Percentiles rank a stretch among this genome's conserved stretches.
These are phyloP conservation scores for Paramyrothecium roridum DNA, from an alignment of 2,329 filamentous ascomycete species.

Conservation along the genomic window DNA sequence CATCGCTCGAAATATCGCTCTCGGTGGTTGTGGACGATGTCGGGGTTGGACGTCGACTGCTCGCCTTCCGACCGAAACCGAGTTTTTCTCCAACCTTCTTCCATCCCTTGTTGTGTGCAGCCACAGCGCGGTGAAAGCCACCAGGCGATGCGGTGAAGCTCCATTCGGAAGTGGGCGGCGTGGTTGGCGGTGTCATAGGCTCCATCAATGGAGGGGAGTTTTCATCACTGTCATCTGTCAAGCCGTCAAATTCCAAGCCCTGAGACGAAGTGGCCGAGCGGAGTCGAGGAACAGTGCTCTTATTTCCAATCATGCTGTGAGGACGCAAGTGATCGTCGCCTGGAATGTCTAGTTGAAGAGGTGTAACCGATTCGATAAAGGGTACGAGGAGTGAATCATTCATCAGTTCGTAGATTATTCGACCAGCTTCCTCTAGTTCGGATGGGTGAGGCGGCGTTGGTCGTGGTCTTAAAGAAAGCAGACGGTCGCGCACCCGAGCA, in stretches of 20 bases:
- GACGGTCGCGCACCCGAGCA: slow-evolving; percentile 75
- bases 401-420: slow-evolving; percentile 93
- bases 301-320: slow-evolving; percentile 33
- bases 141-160: slow-evolving; percentile 48
- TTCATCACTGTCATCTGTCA: slow-evolving; percentile 65
- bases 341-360: slow-evolving; percentile 29
- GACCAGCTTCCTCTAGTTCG: slow-evolving; percentile 75
- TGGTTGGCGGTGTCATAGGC: slow-evolving; percentile 72
- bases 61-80: slow-evolving; percentile 52
- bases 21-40: slow-evolving; percentile 41
- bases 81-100: slow-evolving; percentile 63
- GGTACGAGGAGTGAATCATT: slow-evolving; percentile 93
- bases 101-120: slow-evolving; percentile 57
- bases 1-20: slow-evolving; percentile 30
- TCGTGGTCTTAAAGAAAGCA: slow-evolving; percentile 57
- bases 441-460: slow-evolving; percentile 69
- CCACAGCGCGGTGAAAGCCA: slow-evolving; percentile 51
- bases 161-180: slow-evolving; percentile 62
- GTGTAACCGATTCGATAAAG: slow-evolving; percentile 70
- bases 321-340: slow-evolving; percentile 37
- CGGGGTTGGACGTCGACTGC: slow-evolving; percentile 37
- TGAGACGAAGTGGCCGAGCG: slow-evolving; percentile 41
- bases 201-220: slow-evolving; percentile 54
- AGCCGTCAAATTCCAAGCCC: slow-evolving; percentile 43
- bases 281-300: slow-evolving; percentile 26